Evolutionary conservation across 2,329 filamentous ascomycete genomes (phyloP), one percentile per base, ranked within the genome.

Genomic region (Sordariomycetes sp.): DNA sequence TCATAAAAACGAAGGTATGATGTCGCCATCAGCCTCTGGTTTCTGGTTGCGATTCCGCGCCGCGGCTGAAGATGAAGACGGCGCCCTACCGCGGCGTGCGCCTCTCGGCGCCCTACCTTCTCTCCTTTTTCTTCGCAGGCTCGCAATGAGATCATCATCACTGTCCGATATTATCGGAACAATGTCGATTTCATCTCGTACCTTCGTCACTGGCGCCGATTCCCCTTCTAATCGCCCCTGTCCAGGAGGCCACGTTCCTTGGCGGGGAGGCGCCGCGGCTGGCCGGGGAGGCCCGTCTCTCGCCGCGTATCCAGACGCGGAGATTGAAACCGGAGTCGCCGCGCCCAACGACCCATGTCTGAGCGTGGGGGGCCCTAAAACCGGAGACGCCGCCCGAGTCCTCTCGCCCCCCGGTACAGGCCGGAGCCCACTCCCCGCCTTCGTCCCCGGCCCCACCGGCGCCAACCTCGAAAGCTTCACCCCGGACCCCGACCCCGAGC

Each of bases 91-190:
- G 17, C 39, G 8, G 6, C 15, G n/a, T 7, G 39, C 17, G 2
- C 39, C 39, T 17, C 39, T 17, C 15, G 50, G 32, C 35, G 45
- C 36, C 17, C 52, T 55, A 13, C 36, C 48, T 42, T 58, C 28
- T 34, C 42, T 32, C 24, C 57, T 42, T 25, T 34, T 55, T 32
- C 34, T 52, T 6, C 34, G 45, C n/a, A 58, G 17, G 17, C 52
- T 51, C 7, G 56, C 56, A 24, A 58, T 59, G 15, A 59, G 53
- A 51, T 65, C 63, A 12, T 62, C 60, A 22, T 59, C 60, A 45
- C 62, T 61, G 8, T 63, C 64, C 10, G 59, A 59, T 42, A 54
- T 45, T 52, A 52, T 42, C 28, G 35, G 10, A 42, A 42, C 45
- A 12, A 13, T 24, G 22, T 50, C 22, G 20, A 17, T 58, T 24